Evolutionary conservation across 306 rosid genomes (phyloP).

Genomic region (Begonia fuchsioides): DNA sequence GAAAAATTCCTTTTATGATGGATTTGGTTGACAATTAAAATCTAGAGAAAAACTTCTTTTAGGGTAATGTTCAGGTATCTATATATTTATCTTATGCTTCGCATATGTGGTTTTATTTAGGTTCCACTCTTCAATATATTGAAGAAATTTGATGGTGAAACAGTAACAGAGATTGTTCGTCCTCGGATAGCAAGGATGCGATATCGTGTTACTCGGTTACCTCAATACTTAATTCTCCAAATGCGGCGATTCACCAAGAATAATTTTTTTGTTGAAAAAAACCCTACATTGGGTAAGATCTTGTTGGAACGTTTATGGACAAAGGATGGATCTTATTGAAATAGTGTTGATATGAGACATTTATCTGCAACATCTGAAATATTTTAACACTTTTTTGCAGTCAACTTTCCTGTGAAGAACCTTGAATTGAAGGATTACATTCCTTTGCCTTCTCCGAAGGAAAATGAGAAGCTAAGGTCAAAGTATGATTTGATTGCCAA

Average conservation of each 20-base stretch:
- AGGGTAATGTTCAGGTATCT: background rate
- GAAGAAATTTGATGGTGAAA: conserved; percentile 94
- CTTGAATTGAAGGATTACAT: conserved; percentile 93
- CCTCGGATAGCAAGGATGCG: conserved; percentile 87
- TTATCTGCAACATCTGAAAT: conserved; percentile 4
- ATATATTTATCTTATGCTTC: conserved; percentile 2
- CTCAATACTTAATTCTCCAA: conserved; percentile 69
- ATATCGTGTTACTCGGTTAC: conserved; percentile 79
- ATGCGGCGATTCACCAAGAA: conserved; percentile 92
- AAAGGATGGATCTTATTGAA: too few species aligned
- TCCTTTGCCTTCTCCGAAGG: conserved; percentile 72
- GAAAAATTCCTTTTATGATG: too few species aligned
- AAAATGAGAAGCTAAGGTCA: conserved; percentile 49
- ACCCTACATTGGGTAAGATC: conserved; percentile 68
- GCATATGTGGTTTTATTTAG: conserved; percentile 20
- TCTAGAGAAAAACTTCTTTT: too few species aligned
- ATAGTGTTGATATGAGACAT: conserved; percentile 1
- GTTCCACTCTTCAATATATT: conserved; percentile 91
- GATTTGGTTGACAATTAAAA: too few species aligned
- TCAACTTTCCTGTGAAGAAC: conserved; percentile 93
- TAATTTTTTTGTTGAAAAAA: conserved; percentile 93
- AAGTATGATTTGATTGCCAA: conserved; percentile 86
- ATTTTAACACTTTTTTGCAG: conserved; percentile 27
- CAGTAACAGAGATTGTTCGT: conserved; percentile 82
- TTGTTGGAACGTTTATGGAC: background rate